Evolutionary conservation across 805 yeast genomes (phyloP), one percentile per base, ranked within the genome.

Genomic region (Kodamaea restingae): DNA sequence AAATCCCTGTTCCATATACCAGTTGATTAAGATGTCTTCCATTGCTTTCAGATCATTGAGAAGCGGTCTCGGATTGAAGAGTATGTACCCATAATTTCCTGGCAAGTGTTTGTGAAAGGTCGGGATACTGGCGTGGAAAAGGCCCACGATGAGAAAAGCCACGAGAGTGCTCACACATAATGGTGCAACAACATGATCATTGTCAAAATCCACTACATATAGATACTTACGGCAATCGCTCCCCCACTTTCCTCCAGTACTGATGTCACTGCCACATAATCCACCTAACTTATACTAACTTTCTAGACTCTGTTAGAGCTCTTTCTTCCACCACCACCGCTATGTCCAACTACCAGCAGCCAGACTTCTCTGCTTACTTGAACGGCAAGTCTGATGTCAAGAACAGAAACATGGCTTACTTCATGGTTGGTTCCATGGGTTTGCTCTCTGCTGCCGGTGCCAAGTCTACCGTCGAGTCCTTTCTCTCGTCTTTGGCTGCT

Each of bases 371-470:
- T 47, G 81, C 77, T 51, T 85, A 87, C 69, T 73, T 88, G 56
- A 84, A 83, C 74, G 77, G 84, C 63, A 71, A 80, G 54, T 52
- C 61, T 43, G 95, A 86, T 59, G 78, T 79, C 59, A 71, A 81
- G 55, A 59, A 50, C 54, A 86, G 96, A 66, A 88, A 83, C 66
- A 83, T 84, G 72, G 78, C 95, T 48, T 93, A 93, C 76, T 91
- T 95, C 76, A 88, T 95, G 90, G 91, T 93, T 52, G 99, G 99
- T 53, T 81, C 97, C 32, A 75, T 88, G 65, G 98, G 97, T 63
- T 68, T 88, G 54, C 71, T 90, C 53, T 73, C 87, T 32, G 95
- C 97, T 38, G 96, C 90, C 41, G 95, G 95, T 60, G 97, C 96
- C 61, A 87, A 90, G 69, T 85, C 95, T 38, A 88, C 97, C 35